These are phyloP conservation scores for Leccinum angustisporum DNA, from an alignment of 1,284 basidiomycete genomes.

Conservation along the genomic window DNA sequence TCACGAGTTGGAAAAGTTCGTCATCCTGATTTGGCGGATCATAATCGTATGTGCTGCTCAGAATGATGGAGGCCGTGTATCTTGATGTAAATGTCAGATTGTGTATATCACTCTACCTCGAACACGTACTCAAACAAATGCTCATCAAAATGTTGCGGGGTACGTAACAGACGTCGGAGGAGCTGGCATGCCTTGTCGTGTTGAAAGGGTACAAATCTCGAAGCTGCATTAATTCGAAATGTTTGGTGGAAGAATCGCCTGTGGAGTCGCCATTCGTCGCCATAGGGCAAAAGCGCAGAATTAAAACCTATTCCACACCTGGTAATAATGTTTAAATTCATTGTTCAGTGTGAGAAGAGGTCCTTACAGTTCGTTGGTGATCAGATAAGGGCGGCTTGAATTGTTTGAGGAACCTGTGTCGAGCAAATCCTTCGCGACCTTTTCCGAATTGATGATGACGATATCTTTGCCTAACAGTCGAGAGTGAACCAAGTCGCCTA, in stretches of 20 bases:
- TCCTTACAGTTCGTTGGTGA: neutral
- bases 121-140: neutral
- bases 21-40: neutral
- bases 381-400: constrained; percentile 18
- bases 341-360: neutral
- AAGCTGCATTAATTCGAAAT: neutral
- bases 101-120: neutral
- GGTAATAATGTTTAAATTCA: neutral
- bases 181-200: neutral
- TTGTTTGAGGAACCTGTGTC: constrained; percentile 24
- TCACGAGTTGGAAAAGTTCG: neutral
- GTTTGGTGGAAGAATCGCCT: neutral
- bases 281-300: neutral
- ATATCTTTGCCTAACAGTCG: constrained; percentile 9
- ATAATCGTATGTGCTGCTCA: neutral
- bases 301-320: constrained; percentile 1
- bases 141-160: neutral
- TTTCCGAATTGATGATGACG: constrained; percentile 28
- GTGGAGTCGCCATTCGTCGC: neutral
- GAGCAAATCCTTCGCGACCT: constrained; percentile 24
- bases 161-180: neutral
- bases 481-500: neutral
- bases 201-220: constrained; percentile 1
- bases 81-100: neutral
- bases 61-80: neutral